phyloP scores from a whole-genome alignment of 1,139 yeast species.

The Hemisphaericaspora lyxosophila region DNA sequence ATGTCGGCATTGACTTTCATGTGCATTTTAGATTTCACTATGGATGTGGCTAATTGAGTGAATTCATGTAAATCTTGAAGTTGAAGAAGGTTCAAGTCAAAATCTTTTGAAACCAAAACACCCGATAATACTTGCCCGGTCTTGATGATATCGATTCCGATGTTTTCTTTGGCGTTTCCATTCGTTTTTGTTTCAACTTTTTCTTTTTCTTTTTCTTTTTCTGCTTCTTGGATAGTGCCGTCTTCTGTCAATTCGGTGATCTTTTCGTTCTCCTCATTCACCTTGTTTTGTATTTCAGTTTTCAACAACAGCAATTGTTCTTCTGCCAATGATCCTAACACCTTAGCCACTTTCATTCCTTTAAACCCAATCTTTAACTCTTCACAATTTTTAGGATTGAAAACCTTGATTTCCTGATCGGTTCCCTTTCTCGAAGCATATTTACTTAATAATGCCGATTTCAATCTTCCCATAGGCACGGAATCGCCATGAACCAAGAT shows the following conservation, averaged over 20 bases:
- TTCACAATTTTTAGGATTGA: constrained; percentile 90
- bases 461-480: constrained; percentile 95
- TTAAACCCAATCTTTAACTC: constrained; percentile 73
- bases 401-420: constrained; percentile 87
- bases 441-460: constrained; percentile 87
- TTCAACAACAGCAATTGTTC: constrained; percentile 37
- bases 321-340: constrained; percentile 74
- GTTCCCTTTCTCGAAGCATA: constrained; percentile 82
- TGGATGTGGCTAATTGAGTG: constrained; percentile 82
- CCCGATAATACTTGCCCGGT: constrained; percentile 67
- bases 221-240: constrained; percentile 16
- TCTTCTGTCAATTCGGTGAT: constrained; percentile 20
- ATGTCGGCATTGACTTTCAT: constrained; percentile 78
- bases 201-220: constrained; percentile 9
- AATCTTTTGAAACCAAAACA: constrained; percentile 86
- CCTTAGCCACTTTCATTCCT: constrained; percentile 84
- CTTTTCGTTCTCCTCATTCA: constrained; percentile 18
- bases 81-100: constrained; percentile 78
- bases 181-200: constrained; percentile 1
- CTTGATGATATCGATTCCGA: constrained; percentile 16
- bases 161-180: constrained; percentile 5
- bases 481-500: constrained; percentile 98
- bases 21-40: constrained; percentile 78
- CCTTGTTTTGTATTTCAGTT: constrained; percentile 27
- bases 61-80: constrained; percentile 86